Conservation (phyloP, 177 flowering plant genomes). For the Vitis hybrid region DNA sequence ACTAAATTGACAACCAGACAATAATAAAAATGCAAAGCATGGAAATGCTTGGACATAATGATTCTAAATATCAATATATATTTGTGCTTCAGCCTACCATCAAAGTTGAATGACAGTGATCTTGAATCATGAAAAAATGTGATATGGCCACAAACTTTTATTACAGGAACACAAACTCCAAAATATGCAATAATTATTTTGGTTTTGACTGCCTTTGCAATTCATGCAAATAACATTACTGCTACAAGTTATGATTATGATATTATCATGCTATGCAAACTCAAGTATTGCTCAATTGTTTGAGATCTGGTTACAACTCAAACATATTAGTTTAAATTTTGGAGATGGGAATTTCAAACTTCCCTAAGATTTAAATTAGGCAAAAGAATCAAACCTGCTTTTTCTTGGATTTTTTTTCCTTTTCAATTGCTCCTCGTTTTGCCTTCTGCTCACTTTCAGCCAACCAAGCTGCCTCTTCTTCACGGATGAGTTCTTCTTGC, state of each 20-base stretch:
- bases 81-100: too few species aligned
- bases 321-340: background rate
- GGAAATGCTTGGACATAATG: too few species aligned
- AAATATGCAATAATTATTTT: too few species aligned
- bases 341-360: background rate
- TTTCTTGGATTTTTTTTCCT: slow-evolving; percentile 73
- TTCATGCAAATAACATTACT: too few species aligned
- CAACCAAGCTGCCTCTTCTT: slow-evolving; percentile 65
- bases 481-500: slow-evolving; percentile 84
- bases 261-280: background rate
- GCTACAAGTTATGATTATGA: too few species aligned
- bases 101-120: too few species aligned
- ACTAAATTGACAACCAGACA: background rate
- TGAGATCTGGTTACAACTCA: background rate
- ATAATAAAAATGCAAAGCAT: too few species aligned
- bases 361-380: background rate
- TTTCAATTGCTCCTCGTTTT: slow-evolving; percentile 52
- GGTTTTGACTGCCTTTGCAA: too few species aligned
- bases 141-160: too few species aligned
- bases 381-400: slow-evolving; percentile 45
- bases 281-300: background rate
- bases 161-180: too few species aligned
- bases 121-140: too few species aligned
- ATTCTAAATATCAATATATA: too few species aligned
- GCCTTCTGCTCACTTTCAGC: slow-evolving; percentile 67